phyloP scores from a whole-genome alignment of 2,329 filamentous ascomycete species.

The Lasiodiplodia citricola region DNA sequence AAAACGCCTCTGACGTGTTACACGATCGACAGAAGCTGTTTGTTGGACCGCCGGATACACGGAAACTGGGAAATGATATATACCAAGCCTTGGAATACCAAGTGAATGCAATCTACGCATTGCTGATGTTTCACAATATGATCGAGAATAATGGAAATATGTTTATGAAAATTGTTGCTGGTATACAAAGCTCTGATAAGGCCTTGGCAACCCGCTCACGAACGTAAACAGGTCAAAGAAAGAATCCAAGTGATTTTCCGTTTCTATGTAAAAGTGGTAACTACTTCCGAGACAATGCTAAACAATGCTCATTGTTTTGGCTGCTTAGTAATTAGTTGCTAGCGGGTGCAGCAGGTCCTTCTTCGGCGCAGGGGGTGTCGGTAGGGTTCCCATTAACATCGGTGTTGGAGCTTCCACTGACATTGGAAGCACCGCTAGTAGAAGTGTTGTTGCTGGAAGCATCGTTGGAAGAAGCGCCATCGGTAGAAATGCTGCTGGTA shows the following conservation, averaged over 20 bases:
- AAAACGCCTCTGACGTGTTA: neutral
- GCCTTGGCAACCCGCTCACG: too few relatives aligned
- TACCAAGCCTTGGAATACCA: neutral
- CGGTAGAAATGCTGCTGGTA: neutral
- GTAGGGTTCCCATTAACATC: neutral
- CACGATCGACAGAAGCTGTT: neutral
- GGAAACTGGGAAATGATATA: neutral
- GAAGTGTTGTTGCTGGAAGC: neutral
- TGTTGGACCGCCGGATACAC: neutral
- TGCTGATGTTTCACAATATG: too few relatives aligned
- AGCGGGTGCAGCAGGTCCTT: neutral
- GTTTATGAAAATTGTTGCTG: too few relatives aligned
- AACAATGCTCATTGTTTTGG: neutral
- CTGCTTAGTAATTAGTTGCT: neutral
- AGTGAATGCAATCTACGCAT: neutral
- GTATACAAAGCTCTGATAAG: too few relatives aligned
- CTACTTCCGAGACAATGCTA: too few relatives aligned
- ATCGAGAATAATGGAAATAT: too few relatives aligned
- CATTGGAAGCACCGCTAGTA: neutral
- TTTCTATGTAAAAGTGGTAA: neutral
- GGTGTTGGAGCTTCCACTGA: neutral
- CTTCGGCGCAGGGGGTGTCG: neutral
- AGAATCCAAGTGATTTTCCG: neutral
- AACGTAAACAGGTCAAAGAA: neutral
- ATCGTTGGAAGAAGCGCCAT: neutral